These are phyloP conservation scores for Forsythia suspensa DNA, from an alignment of 257 asterid genomes.

Conservation along the genomic window DNA sequence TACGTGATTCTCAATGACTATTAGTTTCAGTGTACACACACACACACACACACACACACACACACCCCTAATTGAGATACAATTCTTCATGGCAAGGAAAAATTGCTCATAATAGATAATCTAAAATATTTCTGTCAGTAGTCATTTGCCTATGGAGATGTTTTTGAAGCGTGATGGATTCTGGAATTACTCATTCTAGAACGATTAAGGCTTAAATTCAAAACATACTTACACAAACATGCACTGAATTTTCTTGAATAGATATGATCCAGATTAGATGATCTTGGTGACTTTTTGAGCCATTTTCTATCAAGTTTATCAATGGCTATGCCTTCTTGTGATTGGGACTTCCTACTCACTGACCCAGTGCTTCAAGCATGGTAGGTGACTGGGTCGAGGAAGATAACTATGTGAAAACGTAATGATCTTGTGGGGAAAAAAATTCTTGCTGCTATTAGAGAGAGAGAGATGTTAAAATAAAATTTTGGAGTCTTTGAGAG, in stretches of 20 bases:
- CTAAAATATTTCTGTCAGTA: too few species aligned
- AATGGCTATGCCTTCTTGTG: neutral
- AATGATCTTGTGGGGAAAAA: neutral
- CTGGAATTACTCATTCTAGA: neutral
- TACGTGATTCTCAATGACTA: neutral
- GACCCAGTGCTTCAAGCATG: neutral
- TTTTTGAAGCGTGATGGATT: neutral
- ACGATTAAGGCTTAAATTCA: neutral
- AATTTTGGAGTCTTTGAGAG: neutral
- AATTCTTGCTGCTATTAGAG: neutral
- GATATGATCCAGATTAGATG: neutral
- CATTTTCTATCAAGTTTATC: neutral
- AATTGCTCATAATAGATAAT: neutral
- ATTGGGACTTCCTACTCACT: neutral
- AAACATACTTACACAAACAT: neutral
- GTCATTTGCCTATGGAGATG: neutral
- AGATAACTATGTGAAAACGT: neutral
- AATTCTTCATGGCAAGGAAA: too few species aligned
- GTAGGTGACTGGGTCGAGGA: neutral
- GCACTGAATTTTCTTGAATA: neutral
- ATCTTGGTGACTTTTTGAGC: neutral
- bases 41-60: too few species aligned
- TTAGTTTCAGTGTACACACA: neutral
- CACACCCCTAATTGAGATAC: too few species aligned
- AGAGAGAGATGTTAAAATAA: neutral